These are phyloP conservation scores for Cinnamomum micranthum DNA, from an alignment of 164 flowering plant species.

Conservation along the genomic window DNA sequence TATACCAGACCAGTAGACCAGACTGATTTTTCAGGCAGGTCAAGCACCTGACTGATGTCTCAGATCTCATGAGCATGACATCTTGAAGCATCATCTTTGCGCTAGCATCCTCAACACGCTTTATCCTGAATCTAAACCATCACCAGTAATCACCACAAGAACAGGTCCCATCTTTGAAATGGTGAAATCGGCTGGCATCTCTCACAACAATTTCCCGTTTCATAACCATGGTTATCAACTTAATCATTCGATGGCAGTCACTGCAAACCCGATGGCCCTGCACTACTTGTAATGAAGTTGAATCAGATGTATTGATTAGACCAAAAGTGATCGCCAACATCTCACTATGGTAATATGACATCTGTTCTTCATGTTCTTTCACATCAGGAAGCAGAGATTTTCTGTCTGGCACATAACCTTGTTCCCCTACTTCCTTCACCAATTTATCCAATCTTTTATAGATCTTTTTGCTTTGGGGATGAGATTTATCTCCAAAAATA, in stretches of 20 bases:
- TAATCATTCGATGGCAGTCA: conserved; percentile 66
- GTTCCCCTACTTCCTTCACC: conserved; percentile 47
- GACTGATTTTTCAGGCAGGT: not conserved
- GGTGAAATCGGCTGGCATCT: conserved; percentile 83
- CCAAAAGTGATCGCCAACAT: conserved; percentile 75
- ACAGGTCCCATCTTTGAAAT: conserved; percentile 53
- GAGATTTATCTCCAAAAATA: conserved; percentile 53
- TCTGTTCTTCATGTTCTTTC: conserved; percentile 50
- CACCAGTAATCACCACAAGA: conserved; percentile 85
- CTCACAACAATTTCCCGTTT: conserved; percentile 56
- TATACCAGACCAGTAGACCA: not conserved
- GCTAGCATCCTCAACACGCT: not conserved
- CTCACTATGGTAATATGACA: conserved; percentile 58
- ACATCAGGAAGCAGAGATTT: conserved; percentile 73
- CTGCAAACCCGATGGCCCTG: conserved; percentile 72
- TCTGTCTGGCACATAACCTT: conserved; percentile 47
- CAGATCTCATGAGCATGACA: not conserved
- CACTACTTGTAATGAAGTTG: conserved; percentile 55
- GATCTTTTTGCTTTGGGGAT: conserved; percentile 44
- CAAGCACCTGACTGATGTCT: not conserved
- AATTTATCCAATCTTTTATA: conserved; percentile 44
- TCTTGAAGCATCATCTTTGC: not conserved
- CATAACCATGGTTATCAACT: conserved; percentile 51
- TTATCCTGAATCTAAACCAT: conserved; percentile 10
- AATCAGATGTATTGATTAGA: conserved; percentile 45